Percentiles rank a stretch among this genome's conserved stretches.
Conservation (phyloP, 371 early-diverging fungal species). For the Caulochytrium protostelioides region DNA sequence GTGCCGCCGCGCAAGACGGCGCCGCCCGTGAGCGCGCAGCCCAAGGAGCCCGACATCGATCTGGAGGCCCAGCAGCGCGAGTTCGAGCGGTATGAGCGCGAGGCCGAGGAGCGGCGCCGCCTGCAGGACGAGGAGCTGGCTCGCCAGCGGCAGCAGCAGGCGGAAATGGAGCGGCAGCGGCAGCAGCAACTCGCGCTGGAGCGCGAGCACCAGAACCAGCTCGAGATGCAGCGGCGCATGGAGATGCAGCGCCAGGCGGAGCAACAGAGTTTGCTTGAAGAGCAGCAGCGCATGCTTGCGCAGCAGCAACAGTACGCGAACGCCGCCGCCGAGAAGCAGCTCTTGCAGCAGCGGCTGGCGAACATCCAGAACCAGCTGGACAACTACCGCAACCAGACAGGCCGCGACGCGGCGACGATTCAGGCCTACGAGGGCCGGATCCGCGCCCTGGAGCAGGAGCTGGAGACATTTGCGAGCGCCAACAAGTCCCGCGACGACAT, state of each 20-base stretch:
- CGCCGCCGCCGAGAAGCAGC: conserved; percentile 3
- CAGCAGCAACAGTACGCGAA: conserved; percentile 4
- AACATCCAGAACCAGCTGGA: conserved; percentile 59
- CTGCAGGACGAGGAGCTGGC: conserved; percentile 10
- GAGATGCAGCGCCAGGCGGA: conserved; percentile 49
- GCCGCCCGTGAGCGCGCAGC: conserved; percentile 6
- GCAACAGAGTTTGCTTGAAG: conserved; percentile 4
- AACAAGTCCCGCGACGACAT: conserved; percentile 1
- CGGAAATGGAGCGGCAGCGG: conserved; percentile 26
- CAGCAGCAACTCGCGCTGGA: too few relatives aligned
- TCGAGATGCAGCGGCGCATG: conserved; percentile 25
- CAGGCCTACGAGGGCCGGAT: conserved; percentile 48
- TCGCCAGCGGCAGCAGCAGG: conserved; percentile 4
- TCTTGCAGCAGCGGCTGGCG: conserved; percentile 38
- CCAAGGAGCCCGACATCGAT: conserved; percentile 6
- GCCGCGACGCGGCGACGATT: conserved; percentile 58
- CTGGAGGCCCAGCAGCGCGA: conserved; percentile 6
- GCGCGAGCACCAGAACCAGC: conserved; percentile 36
- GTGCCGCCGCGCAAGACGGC: conserved; percentile 4
- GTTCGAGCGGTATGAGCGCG: conserved; percentile 4
- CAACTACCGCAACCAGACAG: conserved; percentile 46
- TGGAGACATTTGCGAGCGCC: conserved; percentile 9
- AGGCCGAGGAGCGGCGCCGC: conserved; percentile 4
- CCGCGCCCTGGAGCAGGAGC: conserved; percentile 57
- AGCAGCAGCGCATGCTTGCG: conserved; percentile 3